Evolutionary conservation across 2,329 filamentous ascomycete species (phyloP).

Genomic region (Exophiala bonariae): DNA sequence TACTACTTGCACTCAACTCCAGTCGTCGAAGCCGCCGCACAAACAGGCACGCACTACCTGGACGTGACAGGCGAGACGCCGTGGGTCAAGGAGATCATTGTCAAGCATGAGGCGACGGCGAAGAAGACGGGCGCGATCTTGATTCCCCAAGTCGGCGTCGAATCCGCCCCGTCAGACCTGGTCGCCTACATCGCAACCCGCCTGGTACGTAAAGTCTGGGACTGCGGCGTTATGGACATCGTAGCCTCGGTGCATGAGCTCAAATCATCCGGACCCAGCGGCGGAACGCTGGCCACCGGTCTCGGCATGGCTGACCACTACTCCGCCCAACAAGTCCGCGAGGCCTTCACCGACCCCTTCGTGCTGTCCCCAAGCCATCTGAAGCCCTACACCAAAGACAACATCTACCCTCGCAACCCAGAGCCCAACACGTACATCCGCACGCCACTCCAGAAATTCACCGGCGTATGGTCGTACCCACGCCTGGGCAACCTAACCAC

Average conservation of each 20-base stretch:
- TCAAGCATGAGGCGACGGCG: constrained; percentile 61
- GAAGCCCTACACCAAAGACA: constrained; percentile 38
- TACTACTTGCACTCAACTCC: constrained; percentile 65
- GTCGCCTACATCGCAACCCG: constrained; percentile 54
- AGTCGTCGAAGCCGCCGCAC: constrained; percentile 64
- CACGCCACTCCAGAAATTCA: constrained; percentile 40
- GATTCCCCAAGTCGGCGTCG: constrained; percentile 61
- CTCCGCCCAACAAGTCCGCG: constrained; percentile 14
- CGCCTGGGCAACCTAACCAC: constrained; percentile 61
- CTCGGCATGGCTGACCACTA: constrained; percentile 53
- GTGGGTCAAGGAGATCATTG: constrained; percentile 63
- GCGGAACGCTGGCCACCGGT: constrained; percentile 66
- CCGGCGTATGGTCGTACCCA: constrained; percentile 55
- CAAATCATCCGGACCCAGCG: constrained; percentile 53
- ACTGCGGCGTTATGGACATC: constrained; percentile 52
- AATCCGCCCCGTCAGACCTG: constrained; percentile 62
- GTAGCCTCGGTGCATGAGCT: constrained; percentile 55
- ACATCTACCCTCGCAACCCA: constrained; percentile 51
- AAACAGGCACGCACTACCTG: constrained; percentile 66
- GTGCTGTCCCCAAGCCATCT: constrained; percentile 40
- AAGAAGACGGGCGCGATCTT: constrained; percentile 62
- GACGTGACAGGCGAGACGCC: constrained; percentile 66
- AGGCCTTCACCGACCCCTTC: constrained; percentile 23
- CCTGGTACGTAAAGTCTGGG: constrained; percentile 52
- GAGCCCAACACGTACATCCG: constrained; percentile 37